Conservation (phyloP, 2,329 filamentous ascomycete species). For the Colletotrichum echinochloae region DNA sequence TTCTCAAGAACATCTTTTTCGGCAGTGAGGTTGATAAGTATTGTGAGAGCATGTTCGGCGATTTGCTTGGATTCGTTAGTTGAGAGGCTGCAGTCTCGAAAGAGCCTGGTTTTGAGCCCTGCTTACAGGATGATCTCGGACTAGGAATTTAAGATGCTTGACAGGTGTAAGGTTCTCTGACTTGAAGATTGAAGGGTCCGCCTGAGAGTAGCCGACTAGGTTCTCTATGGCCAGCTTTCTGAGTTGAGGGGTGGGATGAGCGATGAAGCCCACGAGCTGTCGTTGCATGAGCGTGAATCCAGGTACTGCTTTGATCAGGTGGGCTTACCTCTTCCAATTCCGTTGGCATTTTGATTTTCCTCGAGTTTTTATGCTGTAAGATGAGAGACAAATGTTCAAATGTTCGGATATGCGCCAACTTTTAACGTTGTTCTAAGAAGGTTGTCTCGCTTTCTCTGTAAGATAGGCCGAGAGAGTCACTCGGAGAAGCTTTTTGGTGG, state of each 20-base stretch:
- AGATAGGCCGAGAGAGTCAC: conserved; percentile 38
- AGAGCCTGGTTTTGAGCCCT: neutral
- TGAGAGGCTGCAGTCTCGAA: neutral
- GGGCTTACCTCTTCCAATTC: conserved; percentile 78
- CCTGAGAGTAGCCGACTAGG: conserved; percentile 82
- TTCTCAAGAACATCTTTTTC: conserved; percentile 80
- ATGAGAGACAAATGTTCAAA: neutral
- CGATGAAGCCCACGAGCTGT: conserved; percentile 92
- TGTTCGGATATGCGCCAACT: conserved; percentile 5
- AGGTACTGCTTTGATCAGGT: conserved; percentile 20
- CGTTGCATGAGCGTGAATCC: conserved; percentile 18
- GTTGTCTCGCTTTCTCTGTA: conserved; percentile 33
- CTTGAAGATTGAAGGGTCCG: conserved; percentile 87
- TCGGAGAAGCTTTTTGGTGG: conserved; percentile 42
- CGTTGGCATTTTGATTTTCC: conserved; percentile 70
- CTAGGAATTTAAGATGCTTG: conserved; percentile 86
- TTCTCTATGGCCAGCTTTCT: conserved; percentile 88
- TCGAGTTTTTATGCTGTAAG: too few relatives aligned
- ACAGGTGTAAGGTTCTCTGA: conserved; percentile 80
- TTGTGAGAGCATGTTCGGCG: conserved; percentile 90
- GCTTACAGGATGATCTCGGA: conserved; percentile 83
- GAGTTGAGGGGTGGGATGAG: conserved; percentile 91
- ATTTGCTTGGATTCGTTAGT: conserved; percentile 70
- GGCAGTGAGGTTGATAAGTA: conserved; percentile 86
- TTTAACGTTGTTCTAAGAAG: conserved; percentile 23